phyloP scores from a whole-genome alignment of 169 alveolate genomes.

The Plasmodium gonderi region DNA sequence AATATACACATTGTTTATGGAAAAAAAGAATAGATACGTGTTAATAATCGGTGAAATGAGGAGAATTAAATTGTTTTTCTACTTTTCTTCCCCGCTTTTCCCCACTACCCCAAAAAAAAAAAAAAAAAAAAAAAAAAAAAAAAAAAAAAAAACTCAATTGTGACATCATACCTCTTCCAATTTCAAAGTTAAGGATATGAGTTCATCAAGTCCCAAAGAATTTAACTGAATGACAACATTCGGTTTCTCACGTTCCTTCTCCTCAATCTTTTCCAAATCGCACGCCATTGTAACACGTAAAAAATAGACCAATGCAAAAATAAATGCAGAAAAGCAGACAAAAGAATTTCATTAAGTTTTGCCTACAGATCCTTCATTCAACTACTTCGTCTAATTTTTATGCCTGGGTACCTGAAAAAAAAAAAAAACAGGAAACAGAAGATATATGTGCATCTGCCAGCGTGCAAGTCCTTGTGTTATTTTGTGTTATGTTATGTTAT shows the following conservation, averaged over 20 bases:
- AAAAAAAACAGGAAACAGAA: neutral
- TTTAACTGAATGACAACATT: slow-evolving; percentile 49
- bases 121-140: too few relatives aligned
- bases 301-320: slow-evolving; percentile 14
- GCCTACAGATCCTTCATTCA: too few relatives aligned
- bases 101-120: too few relatives aligned
- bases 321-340: slow-evolving; percentile 1
- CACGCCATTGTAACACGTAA: slow-evolving; percentile 57
- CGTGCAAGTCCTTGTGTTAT: too few relatives aligned
- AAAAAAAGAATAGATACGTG: too few relatives aligned
- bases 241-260: slow-evolving; percentile 61
- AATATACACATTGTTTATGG: too few relatives aligned
- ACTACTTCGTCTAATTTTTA: too few relatives aligned
- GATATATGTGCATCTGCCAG: too few relatives aligned
- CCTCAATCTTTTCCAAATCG: slow-evolving; percentile 72
- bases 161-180: slow-evolving; percentile 42
- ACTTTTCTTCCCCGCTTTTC: too few relatives aligned
- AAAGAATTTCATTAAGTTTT: neutral
- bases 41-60: too few relatives aligned
- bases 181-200: slow-evolving; percentile 41
- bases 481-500: too few relatives aligned
- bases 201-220: slow-evolving; percentile 48
- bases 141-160: neutral
- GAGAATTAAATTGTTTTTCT: too few relatives aligned
- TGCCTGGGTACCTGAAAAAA: neutral